phyloP scores from a whole-genome alignment of 176 grass and related monocot genomes.

The Elymus sibiricus region DNA sequence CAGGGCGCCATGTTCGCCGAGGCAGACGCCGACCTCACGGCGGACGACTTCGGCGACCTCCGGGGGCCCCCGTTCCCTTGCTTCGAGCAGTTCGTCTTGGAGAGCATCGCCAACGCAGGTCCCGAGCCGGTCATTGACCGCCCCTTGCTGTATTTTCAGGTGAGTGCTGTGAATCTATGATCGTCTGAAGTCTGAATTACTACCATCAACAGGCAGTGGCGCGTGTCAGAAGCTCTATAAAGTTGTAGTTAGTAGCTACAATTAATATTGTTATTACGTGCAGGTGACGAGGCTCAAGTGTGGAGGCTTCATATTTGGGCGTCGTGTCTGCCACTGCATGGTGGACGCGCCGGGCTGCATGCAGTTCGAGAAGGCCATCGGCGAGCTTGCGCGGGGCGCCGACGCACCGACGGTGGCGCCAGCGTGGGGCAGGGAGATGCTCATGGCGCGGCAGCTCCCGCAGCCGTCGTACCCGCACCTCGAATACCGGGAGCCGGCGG shows the following conservation, averaged over 20 bases:
- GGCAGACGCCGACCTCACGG: conserved; percentile 54
- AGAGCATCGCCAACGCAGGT: conserved; percentile 10
- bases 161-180: not conserved
- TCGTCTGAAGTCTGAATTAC: not conserved
- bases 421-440: conserved; percentile 49
- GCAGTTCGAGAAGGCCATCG: conserved; percentile 56
- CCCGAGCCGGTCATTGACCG: conserved; percentile 30
- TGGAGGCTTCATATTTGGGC: conserved; percentile 58
- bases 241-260: too few species aligned
- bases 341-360: conserved; percentile 49
- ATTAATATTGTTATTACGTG: not conserved
- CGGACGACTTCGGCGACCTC: conserved; percentile 42
- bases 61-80: conserved; percentile 47
- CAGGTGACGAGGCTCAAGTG: conserved; percentile 58
- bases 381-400: conserved; percentile 42
- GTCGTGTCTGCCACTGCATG: conserved; percentile 48
- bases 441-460: conserved; percentile 24
- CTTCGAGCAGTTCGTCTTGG: conserved; percentile 43
- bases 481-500: too few species aligned
- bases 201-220: not conserved
- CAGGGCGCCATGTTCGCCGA: conserved; percentile 37
- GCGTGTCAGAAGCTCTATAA: not conserved
- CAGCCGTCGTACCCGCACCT: conserved; percentile 35
- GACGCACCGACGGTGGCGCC: conserved; percentile 32
- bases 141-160: conserved; percentile 48